A percentile compares a stretch with the other conserved stretches of the same genome.
Conservation (phyloP, 2,329 filamentous ascomycete species). For the Aspergillus carbonarius region DNA sequence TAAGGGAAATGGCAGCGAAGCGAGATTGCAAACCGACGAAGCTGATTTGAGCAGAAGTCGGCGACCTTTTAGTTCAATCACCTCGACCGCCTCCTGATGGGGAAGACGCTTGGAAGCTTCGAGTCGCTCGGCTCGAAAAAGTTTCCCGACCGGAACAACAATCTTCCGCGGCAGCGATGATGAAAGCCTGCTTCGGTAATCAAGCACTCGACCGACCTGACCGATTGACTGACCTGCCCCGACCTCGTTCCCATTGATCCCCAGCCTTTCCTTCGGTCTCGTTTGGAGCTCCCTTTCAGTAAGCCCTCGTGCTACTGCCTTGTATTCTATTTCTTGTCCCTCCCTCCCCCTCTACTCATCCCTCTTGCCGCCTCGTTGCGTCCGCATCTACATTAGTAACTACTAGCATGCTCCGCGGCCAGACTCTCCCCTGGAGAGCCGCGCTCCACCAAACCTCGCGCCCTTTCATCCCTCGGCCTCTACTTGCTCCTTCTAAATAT, state of each 20-base stretch:
- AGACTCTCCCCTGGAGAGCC: slow-evolving; percentile 65
- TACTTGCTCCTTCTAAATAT: slow-evolving; percentile 32
- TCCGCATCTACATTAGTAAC: slow-evolving; percentile 18
- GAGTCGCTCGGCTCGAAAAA: slow-evolving; percentile 33
- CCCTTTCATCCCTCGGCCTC: slow-evolving; percentile 35
- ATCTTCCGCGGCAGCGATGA: slow-evolving; percentile 30
- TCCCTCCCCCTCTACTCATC: slow-evolving; percentile 11
- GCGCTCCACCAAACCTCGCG: slow-evolving; percentile 55
- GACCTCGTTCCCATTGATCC: slow-evolving; percentile 15
- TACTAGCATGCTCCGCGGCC: slow-evolving; percentile 62
- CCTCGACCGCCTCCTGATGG: slow-evolving; percentile 22
- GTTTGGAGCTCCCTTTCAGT: not conserved
- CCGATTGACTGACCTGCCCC: slow-evolving; percentile 12
- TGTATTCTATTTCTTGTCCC: slow-evolving; percentile 9
- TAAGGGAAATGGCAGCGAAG: not conserved
- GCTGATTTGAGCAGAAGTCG: slow-evolving; percentile 4
- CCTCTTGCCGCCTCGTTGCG: slow-evolving; percentile 10
- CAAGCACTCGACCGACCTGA: slow-evolving; percentile 18
- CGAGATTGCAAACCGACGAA: not conserved
- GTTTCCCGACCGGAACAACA: slow-evolving; percentile 35
- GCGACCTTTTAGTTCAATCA: slow-evolving; percentile 1
- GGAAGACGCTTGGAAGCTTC: slow-evolving; percentile 30
- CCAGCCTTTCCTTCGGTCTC: not conserved
- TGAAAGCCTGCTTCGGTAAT: slow-evolving; percentile 35
- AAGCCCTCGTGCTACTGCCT: slow-evolving; percentile 8